phyloP scores from a whole-genome alignment of 2,329 filamentous ascomycete genomes.

The Thyridium curvatum region DNA sequence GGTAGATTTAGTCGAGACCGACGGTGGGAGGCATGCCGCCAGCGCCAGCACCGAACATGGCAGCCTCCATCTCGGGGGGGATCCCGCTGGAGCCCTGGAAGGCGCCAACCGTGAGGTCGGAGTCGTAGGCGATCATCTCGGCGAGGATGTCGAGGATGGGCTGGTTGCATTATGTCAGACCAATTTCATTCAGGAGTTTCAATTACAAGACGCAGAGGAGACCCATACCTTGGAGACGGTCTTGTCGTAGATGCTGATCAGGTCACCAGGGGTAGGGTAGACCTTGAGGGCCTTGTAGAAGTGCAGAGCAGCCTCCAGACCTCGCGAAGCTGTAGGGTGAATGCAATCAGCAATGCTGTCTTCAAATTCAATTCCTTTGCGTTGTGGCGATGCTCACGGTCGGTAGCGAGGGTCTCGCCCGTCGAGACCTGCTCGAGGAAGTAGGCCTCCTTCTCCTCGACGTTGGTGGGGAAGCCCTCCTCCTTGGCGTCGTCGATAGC shows the following conservation, averaged over 20 bases:
- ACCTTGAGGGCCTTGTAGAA: constrained; percentile 99
- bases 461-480: constrained; percentile 83
- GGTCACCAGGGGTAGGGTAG: constrained; percentile 85
- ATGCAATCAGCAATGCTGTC: not conserved
- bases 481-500: constrained; percentile 77
- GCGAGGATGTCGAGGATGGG: constrained; percentile 92
- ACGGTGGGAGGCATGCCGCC: constrained; percentile 39
- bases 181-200: no score
- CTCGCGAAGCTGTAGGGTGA: constrained; percentile 48
- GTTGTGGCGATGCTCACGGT: constrained; percentile 69
- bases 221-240: constrained; percentile 81
- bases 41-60: constrained; percentile 7
- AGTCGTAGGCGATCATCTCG: constrained; percentile 95
- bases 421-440: constrained; percentile 93
- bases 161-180: constrained; percentile 35
- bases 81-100: constrained; percentile 18
- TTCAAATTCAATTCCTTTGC: not conserved
- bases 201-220: no score
- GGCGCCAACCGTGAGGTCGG: constrained; percentile 56
- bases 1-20: constrained; percentile 45
- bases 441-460: constrained; percentile 91
- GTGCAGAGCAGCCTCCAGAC: constrained; percentile 79
- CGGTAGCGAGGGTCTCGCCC: constrained; percentile 76
- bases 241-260: constrained; percentile 97
- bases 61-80: constrained; percentile 7